phyloP scores from a whole-genome alignment of 2,329 filamentous ascomycete species.

The Daldinia eschscholtzii region DNA sequence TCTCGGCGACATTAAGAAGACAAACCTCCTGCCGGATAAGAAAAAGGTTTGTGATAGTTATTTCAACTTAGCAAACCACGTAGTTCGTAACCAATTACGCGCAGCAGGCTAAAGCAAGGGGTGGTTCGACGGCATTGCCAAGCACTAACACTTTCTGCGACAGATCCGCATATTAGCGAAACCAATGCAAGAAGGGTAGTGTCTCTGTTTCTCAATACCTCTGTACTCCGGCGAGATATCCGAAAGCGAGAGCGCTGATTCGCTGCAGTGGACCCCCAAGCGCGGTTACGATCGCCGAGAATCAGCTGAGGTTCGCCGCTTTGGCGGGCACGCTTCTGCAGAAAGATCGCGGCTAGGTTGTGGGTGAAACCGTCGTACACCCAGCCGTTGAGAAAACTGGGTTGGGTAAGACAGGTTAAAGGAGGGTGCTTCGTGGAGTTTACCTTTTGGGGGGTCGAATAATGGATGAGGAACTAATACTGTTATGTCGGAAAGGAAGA shows the following conservation, averaged over 20 bases:
- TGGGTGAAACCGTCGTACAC: slow-evolving; percentile 43
- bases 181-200: slow-evolving; percentile 35
- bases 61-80: slow-evolving; percentile 13
- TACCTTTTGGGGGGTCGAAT: neutral
- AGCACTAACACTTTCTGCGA: slow-evolving; percentile 38
- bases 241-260: slow-evolving; percentile 36
- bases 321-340: slow-evolving; percentile 35
- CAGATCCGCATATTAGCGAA: slow-evolving; percentile 43
- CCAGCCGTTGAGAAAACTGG: slow-evolving; percentile 11
- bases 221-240: slow-evolving; percentile 18
- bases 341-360: slow-evolving; percentile 44
- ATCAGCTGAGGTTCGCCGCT: slow-evolving; percentile 47
- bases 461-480: slow-evolving; percentile 22
- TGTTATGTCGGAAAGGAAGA: slow-evolving; percentile 9
- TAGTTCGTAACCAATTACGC: slow-evolving; percentile 28
- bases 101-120: slow-evolving; percentile 29
- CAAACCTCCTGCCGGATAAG: neutral
- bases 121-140: slow-evolving; percentile 28
- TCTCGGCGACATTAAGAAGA: neutral
- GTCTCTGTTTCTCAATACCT: slow-evolving; percentile 20
- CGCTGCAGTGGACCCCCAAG: slow-evolving; percentile 32
- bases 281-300: slow-evolving; percentile 48
- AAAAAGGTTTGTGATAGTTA: slow-evolving; percentile 8
- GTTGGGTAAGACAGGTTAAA: slow-evolving; percentile 7
- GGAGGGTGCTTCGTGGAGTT: slow-evolving; percentile 9